Conservation (phyloP, 1,284 basidiomycete genomes). For the Cronartium ribicola region DNA sequence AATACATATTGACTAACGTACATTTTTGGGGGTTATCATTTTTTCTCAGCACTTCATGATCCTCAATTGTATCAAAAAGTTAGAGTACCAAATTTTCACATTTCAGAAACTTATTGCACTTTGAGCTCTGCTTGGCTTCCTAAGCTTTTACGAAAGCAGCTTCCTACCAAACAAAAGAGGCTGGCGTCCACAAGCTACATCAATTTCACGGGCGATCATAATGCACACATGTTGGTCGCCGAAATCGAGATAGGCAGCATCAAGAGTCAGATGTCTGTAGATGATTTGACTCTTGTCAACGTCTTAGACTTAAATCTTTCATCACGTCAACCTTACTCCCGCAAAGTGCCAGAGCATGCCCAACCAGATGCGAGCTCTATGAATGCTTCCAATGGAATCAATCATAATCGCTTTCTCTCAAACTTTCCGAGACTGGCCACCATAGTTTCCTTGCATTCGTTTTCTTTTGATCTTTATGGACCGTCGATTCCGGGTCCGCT, state of each 20-base stretch:
- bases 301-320: constrained; percentile 5
- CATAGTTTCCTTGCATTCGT: constrained; percentile 24
- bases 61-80: background rate
- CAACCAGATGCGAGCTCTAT: background rate
- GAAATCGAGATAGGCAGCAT: constrained; percentile 39
- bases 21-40: too few relatives aligned
- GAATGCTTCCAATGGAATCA: background rate
- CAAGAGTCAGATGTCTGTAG: constrained; percentile 25
- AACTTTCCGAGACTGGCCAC: constrained; percentile 26
- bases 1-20: too few relatives aligned
- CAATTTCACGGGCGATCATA: constrained; percentile 36
- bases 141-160: constrained; percentile 6
- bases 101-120: constrained; percentile 35
- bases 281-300: constrained; percentile 29
- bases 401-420: background rate
- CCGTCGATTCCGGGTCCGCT: constrained; percentile 6
- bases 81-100: constrained; percentile 6
- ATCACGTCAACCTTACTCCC: constrained; percentile 1
- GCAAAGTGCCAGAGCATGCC: background rate
- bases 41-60: background rate
- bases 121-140: constrained; percentile 37
- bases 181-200: constrained; percentile 10
- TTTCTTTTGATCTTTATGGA: constrained; percentile 34
- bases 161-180: background rate
- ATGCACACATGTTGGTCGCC: constrained; percentile 28